Percentiles rank a stretch among this genome's conserved stretches.
Evolutionary conservation across 164 flowering plant genomes (phyloP).

Genomic region (Cinnamomum micranthum): DNA sequence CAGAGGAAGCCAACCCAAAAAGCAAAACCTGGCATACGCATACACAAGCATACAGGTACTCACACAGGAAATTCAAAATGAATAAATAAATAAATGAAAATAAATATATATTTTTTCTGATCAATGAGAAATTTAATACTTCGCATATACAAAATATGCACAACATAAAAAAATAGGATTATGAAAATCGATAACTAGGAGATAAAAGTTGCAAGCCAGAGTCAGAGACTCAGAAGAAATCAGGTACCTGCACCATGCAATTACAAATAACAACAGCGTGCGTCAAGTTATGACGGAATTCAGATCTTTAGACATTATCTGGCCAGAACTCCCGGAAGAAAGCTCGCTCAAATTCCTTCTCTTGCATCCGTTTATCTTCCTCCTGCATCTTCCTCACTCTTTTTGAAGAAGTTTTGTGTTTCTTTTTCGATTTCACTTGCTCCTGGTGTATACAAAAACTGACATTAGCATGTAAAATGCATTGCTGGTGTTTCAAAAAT

Average conservation of each 20-base stretch:
- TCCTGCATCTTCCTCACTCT: conserved; percentile 62
- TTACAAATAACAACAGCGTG: neutral
- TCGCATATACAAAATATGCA: neutral
- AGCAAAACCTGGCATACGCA: too few relatives aligned
- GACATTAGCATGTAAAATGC: neutral
- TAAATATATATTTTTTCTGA: too few relatives aligned
- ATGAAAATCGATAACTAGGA: too few relatives aligned
- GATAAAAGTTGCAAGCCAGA: too few relatives aligned
- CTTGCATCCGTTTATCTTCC: conserved; percentile 51
- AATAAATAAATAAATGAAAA: too few relatives aligned
- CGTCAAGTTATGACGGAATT: neutral
- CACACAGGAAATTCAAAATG: too few relatives aligned
- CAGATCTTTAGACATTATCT: conserved; percentile 65
- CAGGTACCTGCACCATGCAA: conserved; percentile 5
- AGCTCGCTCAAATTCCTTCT: conserved; percentile 70
- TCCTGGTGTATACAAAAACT: conserved; percentile 26
- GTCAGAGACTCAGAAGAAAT: neutral
- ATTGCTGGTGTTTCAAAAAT: neutral
- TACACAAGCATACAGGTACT: too few relatives aligned
- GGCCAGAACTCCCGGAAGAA: conserved; percentile 92
- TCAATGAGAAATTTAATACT: too few relatives aligned
- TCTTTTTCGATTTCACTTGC: conserved; percentile 26
- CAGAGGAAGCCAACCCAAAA: too few relatives aligned
- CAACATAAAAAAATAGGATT: neutral
- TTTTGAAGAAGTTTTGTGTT: conserved; percentile 47